These are phyloP conservation scores for Cicer cuneatum DNA, from an alignment of 306 rosid genomes.

Conservation along the genomic window DNA sequence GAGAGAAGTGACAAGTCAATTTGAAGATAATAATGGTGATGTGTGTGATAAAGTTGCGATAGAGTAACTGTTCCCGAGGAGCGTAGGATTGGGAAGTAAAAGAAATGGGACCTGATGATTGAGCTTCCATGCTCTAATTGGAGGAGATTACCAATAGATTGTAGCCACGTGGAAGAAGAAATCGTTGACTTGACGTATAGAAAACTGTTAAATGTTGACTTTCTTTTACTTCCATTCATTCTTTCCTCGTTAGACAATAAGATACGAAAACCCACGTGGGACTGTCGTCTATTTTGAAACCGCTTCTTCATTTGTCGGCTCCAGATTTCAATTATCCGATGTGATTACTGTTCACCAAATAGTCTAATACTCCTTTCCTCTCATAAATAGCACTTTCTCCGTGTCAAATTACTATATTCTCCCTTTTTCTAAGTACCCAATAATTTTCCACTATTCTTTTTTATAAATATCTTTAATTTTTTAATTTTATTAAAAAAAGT, in stretches of 20 bases:
- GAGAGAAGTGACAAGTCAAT: background rate
- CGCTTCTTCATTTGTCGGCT: background rate
- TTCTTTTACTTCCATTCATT: background rate
- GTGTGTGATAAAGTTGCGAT: background rate
- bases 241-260: background rate
- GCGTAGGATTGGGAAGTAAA: constrained; percentile 30
- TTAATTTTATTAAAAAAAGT: no score
- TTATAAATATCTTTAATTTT: no score
- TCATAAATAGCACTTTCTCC: no score
- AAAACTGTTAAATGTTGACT: background rate
- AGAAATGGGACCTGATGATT: background rate
- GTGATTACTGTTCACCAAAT: no score
- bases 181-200: constrained; percentile 42
- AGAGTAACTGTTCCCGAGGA: constrained; percentile 21
- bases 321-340: no score
- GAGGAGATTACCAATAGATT: background rate
- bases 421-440: no score
- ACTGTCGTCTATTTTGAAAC: constrained; percentile 16
- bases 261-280: constrained; percentile 43
- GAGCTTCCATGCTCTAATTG: background rate
- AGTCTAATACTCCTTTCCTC: no score
- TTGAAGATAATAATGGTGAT: background rate
- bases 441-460: no score
- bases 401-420: no score
- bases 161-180: constrained; percentile 33